phyloP scores from a whole-genome alignment of 2,329 filamentous ascomycete species.

The Colletotrichum trifolii region DNA sequence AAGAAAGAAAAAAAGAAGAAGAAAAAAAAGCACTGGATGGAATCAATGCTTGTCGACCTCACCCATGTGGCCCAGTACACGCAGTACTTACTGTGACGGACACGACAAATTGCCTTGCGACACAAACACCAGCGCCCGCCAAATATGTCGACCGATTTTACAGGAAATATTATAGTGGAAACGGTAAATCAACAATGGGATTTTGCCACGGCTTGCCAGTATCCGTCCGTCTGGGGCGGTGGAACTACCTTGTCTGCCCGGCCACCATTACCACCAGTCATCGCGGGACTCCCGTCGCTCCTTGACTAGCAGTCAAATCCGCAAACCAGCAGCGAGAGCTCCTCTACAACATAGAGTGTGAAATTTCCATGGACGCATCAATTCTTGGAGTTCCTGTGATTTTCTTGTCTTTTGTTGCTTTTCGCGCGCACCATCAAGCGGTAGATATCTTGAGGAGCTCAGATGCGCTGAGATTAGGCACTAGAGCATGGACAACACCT shows the following conservation, averaged over 20 bases:
- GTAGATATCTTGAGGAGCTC: too few relatives aligned
- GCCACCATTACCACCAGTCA: background rate
- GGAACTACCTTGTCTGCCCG: background rate
- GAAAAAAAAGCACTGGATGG: too few relatives aligned
- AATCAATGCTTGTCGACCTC: too few relatives aligned
- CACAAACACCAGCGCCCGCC: background rate
- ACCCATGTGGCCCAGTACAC: background rate
- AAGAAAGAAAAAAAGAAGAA: too few relatives aligned
- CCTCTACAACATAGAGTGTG: too few relatives aligned
- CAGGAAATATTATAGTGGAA: background rate
- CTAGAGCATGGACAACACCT: too few relatives aligned
- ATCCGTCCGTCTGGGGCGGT: background rate
- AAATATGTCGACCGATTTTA: background rate
- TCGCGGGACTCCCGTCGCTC: background rate
- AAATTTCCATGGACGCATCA: too few relatives aligned
- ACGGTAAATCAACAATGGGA: background rate
- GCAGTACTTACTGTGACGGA: background rate
- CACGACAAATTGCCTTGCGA: background rate
- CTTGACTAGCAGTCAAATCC: background rate
- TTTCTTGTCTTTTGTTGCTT: too few relatives aligned
- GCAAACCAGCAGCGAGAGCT: constrained; percentile 9
- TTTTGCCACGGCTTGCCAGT: background rate
- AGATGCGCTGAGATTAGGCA: too few relatives aligned
- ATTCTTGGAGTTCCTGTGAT: too few relatives aligned
- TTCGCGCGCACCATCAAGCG: too few relatives aligned